These are phyloP conservation scores for Neopestalotiopsis sp. DNA, from an alignment of 2,329 filamentous ascomycete species.

Conservation along the genomic window DNA sequence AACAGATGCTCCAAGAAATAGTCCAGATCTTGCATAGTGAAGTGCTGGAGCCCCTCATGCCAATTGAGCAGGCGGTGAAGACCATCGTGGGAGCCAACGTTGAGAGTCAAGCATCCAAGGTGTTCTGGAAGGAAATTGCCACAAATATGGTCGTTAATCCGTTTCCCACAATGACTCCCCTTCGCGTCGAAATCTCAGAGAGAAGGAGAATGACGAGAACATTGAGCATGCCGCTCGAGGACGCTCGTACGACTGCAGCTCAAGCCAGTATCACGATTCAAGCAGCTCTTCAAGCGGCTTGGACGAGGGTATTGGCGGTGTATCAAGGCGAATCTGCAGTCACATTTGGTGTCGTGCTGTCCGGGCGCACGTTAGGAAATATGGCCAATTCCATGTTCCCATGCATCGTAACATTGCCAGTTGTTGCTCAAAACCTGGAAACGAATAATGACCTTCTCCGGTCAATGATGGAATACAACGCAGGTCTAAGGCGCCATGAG, in stretches of 20 bases:
- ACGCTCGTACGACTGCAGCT: constrained; percentile 63
- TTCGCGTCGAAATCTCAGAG: constrained; percentile 46
- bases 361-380: constrained; percentile 70
- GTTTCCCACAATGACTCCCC: constrained; percentile 80
- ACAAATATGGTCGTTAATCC: constrained; percentile 62
- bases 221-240: constrained; percentile 45
- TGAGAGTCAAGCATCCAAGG: constrained; percentile 34
- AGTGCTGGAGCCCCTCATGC: background rate
- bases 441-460: constrained; percentile 64
- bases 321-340: constrained; percentile 79
- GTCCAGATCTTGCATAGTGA: background rate
- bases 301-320: constrained; percentile 75
- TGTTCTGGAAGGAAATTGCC: constrained; percentile 69
- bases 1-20: constrained; percentile 68
- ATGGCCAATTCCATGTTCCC: constrained; percentile 71
- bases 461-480: constrained; percentile 70
- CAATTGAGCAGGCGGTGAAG: constrained; percentile 1
- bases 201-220: constrained; percentile 41
- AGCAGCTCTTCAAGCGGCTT: constrained; percentile 76
- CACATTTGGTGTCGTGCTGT: constrained; percentile 81
- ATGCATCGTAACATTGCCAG: constrained; percentile 81
- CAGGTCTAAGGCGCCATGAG: constrained; percentile 70
- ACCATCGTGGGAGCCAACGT: background rate
- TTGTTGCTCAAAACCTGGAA: constrained; percentile 61
- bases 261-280: constrained; percentile 73